Evolutionary conservation across 1,284 basidiomycete genomes (phyloP).

Genomic region (Heterobasidion parviporum): DNA sequence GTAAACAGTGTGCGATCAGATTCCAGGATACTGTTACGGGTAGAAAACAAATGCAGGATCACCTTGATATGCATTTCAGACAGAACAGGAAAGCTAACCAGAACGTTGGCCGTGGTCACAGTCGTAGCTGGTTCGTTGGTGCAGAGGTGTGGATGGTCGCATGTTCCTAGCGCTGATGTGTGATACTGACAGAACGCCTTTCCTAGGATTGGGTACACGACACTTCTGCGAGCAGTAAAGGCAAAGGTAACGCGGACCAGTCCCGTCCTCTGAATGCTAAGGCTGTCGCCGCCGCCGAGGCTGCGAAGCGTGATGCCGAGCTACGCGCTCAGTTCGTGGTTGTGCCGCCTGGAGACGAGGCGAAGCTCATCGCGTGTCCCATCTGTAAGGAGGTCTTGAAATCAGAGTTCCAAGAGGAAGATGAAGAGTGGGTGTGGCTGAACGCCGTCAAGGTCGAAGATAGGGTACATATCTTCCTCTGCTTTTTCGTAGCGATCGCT

Average conservation of each 20-base stretch:
- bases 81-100: constrained; percentile 89
- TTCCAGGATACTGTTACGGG: constrained; percentile 69
- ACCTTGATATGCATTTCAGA: constrained; percentile 96
- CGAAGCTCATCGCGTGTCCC: constrained; percentile 77
- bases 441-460: constrained; percentile 84
- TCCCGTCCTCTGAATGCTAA: constrained; percentile 42
- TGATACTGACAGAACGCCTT: constrained; percentile 4
- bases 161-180: too few relatives aligned
- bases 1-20: constrained; percentile 90
- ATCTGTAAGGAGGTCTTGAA: constrained; percentile 95
- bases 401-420: constrained; percentile 91
- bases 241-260: constrained; percentile 53
- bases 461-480: constrained; percentile 43
- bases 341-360: constrained; percentile 82
- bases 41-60: constrained; percentile 77
- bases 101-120: constrained; percentile 79
- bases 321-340: constrained; percentile 77
- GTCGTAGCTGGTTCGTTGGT: constrained; percentile 84
- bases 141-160: constrained; percentile 56
- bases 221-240: constrained; percentile 46
- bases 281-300: constrained; percentile 56
- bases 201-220: constrained; percentile 81
- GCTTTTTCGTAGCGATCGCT: background rate
- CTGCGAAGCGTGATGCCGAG: constrained; percentile 64
- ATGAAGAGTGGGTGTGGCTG: constrained; percentile 98